These are phyloP conservation scores for Fusarium multiceps DNA, from an alignment of 2,329 filamentous ascomycete genomes.

Conservation along the genomic window DNA sequence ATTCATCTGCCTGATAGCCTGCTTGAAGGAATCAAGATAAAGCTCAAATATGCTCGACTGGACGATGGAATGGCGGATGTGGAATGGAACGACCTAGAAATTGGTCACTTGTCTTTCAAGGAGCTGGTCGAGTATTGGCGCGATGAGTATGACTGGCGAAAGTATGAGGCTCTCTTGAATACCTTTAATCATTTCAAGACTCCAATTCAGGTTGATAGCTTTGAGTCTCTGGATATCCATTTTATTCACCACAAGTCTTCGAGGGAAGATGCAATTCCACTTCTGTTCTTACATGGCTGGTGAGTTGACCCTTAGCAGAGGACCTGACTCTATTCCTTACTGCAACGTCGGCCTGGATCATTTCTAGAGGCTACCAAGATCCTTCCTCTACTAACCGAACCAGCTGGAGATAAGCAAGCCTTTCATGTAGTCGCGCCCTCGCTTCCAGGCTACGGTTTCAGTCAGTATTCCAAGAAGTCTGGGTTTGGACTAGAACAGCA, in stretches of 20 bases:
- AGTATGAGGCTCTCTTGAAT: not conserved
- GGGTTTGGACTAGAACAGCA: not conserved
- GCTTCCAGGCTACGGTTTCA: not conserved
- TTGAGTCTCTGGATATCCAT: not conserved
- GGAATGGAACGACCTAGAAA: not conserved
- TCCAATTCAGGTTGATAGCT: not conserved
- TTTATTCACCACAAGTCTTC: rapidly evolving
- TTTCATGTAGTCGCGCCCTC: not conserved
- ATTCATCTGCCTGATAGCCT: not conserved
- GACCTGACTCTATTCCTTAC: too few relatives aligned
- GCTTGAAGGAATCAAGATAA: rapidly evolving
- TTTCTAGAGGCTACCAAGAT: not conserved
- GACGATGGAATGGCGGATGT: not conserved
- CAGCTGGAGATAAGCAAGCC: not conserved
- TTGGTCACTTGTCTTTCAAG: not conserved
- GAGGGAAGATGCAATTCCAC: not conserved
- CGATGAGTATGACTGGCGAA: not conserved
- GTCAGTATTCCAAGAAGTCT: not conserved
- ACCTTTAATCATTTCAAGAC: not conserved
- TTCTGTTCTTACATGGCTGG: not conserved
- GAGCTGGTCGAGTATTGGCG: not conserved
- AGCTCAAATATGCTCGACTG: not conserved
- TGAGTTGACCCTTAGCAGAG: too few relatives aligned
- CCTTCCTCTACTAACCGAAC: not conserved
- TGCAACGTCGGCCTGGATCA: not conserved